Evolutionary conservation across 495 filamentous ascomycete species (phyloP).

Genomic region (Penicillium canescens): DNA sequence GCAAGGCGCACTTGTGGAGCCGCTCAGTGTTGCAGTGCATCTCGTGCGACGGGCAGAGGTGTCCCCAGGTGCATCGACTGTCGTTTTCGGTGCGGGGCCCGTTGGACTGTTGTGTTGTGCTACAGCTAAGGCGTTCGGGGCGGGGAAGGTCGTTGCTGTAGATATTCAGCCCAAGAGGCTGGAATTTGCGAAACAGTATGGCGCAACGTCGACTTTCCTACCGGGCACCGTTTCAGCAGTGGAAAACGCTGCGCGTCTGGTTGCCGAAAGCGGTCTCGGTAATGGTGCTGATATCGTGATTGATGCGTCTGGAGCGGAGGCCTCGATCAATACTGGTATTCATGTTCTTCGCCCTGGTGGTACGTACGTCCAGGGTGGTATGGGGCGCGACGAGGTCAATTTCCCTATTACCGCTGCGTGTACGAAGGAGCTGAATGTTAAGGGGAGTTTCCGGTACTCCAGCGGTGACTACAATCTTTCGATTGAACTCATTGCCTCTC

Average conservation of each 20-base stretch:
- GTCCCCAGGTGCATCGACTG: conserved; percentile 26
- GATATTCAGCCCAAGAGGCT: conserved; percentile 37
- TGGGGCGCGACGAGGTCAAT: conserved; percentile 72
- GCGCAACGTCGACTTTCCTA: neutral
- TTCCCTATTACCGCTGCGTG: conserved; percentile 81
- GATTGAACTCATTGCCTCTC: conserved; percentile 64
- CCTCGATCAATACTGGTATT: conserved; percentile 68
- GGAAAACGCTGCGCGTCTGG: neutral
- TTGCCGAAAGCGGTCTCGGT: conserved; percentile 31
- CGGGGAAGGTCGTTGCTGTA: conserved; percentile 35
- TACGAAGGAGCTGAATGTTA: conserved; percentile 73
- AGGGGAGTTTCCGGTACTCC: conserved; percentile 77
- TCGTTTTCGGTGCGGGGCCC: conserved; percentile 41
- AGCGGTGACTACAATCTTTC: conserved; percentile 74
- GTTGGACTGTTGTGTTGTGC: conserved; percentile 42
- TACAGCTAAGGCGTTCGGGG: conserved; percentile 39
- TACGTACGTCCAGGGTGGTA: conserved; percentile 80
- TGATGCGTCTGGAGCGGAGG: conserved; percentile 76
- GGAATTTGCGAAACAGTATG: conserved; percentile 38
- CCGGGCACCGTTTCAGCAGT: neutral
- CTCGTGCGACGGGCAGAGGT: conserved; percentile 29
- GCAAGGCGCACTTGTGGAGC: conserved; percentile 81
- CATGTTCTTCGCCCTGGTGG: conserved; percentile 68
- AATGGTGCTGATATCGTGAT: conserved; percentile 71
- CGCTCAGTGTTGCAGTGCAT: conserved; percentile 76